phyloP scores from a whole-genome alignment of 2,329 filamentous ascomycete genomes.

The Cordyceps tenuipes region DNA sequence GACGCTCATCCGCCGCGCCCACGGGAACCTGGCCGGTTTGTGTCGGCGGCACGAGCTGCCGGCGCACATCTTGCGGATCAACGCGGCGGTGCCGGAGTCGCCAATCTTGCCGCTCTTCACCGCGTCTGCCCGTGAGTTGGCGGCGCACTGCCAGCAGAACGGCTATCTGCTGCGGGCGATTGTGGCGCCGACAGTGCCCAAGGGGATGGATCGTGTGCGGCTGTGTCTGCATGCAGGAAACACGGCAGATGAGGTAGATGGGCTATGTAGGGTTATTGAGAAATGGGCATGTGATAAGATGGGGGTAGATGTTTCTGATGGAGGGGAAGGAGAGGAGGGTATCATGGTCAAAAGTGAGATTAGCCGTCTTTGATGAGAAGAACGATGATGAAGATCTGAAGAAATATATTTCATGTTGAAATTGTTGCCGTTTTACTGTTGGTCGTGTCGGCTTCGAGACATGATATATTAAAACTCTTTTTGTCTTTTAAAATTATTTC shows the following conservation, averaged over 20 bases:
- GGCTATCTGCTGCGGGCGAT: conserved; percentile 58
- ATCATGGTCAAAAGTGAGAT: neutral
- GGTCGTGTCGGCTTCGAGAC: no score
- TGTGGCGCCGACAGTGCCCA: conserved; percentile 59
- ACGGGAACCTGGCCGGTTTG: conserved; percentile 35
- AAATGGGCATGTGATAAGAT: conserved; percentile 33
- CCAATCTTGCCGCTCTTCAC: conserved; percentile 60
- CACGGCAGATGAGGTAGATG: conserved; percentile 46
- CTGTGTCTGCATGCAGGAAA: conserved; percentile 64
- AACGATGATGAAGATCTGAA: neutral
- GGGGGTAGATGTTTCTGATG: neutral
- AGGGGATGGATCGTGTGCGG: conserved; percentile 53
- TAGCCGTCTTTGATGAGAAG: neutral
- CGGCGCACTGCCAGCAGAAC: conserved; percentile 47
- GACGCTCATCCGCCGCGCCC: conserved; percentile 29
- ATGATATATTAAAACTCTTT: no score
- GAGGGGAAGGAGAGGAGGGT: neutral
- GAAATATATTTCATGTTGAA: neutral
- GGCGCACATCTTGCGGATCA: conserved; percentile 26
- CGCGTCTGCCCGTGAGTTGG: conserved; percentile 47
- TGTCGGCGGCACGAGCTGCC: conserved; percentile 14
- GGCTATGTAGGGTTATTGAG: conserved; percentile 39
- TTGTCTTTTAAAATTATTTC: no score
- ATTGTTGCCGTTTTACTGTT: neutral
- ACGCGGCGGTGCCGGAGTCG: conserved; percentile 35